Percentiles rank a stretch among this genome's conserved stretches.
Evolutionary conservation across 2,329 filamentous ascomycete genomes (phyloP).

Genomic region (Fusarium beomiforme): DNA sequence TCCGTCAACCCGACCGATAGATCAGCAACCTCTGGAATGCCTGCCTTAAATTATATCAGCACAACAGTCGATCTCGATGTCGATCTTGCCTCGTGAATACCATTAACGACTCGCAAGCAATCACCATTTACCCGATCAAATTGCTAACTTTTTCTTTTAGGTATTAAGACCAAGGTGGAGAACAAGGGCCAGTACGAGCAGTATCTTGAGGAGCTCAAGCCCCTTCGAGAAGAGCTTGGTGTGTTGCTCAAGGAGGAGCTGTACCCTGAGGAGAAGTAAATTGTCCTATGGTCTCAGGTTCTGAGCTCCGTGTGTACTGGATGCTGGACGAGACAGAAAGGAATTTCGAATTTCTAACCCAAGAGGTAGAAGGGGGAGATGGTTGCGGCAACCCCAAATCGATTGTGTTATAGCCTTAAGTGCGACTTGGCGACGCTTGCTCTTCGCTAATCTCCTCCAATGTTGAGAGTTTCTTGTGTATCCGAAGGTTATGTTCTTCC

Average conservation of each 20-base stretch:
- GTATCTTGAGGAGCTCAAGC: conserved; percentile 93
- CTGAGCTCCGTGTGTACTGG: conserved; percentile 47
- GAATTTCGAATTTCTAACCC: conserved; percentile 39
- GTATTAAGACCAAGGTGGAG: conserved; percentile 99
- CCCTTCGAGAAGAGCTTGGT: conserved; percentile 91
- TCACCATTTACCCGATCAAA: not conserved
- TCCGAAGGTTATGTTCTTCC: conserved; percentile 1
- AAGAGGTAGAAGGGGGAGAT: conserved; percentile 46
- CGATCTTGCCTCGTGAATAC: not conserved
- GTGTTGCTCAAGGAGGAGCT: conserved; percentile 91
- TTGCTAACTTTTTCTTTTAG: conserved; percentile 57
- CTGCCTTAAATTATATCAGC: conserved; percentile 14
- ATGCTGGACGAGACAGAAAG: conserved; percentile 48
- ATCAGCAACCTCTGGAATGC: conserved; percentile 1
- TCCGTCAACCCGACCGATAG: conserved; percentile 21
- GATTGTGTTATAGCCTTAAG: conserved; percentile 46
- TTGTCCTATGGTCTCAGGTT: conserved; percentile 30
- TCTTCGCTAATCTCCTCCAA: conserved; percentile 36
- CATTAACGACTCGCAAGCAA: not conserved
- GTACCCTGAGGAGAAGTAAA: conserved; percentile 75
- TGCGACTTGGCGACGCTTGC: conserved; percentile 38
- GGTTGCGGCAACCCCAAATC: conserved; percentile 46
- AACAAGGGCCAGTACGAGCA: conserved; percentile 97
- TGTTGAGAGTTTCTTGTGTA: conserved; percentile 35
- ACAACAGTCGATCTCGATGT: conserved; percentile 10